Conservation (phyloP, 495 filamentous ascomycete genomes). For the Penicillium pulvis region DNA sequence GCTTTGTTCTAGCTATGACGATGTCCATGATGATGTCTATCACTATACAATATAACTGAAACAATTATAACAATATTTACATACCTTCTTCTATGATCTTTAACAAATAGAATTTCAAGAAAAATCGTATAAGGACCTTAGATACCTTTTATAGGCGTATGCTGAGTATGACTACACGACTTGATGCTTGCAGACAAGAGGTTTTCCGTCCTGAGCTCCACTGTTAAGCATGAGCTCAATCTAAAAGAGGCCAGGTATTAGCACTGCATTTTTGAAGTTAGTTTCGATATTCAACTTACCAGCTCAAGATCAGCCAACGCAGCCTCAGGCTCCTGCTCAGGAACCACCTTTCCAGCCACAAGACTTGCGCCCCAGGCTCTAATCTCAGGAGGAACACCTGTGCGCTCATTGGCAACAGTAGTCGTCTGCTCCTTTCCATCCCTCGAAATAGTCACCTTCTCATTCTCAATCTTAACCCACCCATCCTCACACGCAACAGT, state of each 20-base stretch:
- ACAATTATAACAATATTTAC: too few species aligned
- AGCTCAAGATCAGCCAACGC: conserved; percentile 66
- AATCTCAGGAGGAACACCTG: conserved; percentile 62
- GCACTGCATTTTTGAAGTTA: neutral
- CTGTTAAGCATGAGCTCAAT: conserved; percentile 26
- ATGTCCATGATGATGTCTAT: neutral
- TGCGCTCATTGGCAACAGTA: conserved; percentile 48
- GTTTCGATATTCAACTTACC: conserved; percentile 10
- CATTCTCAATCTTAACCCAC: conserved; percentile 45
- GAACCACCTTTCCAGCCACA: conserved; percentile 47
- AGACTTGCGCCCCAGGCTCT: conserved; percentile 61
- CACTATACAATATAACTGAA: too few species aligned
- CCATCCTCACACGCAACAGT: conserved; percentile 48
- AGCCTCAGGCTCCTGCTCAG: conserved; percentile 58
- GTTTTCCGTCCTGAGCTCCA: conserved; percentile 3
- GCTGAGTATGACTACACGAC: neutral
- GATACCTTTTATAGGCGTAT: too few species aligned
- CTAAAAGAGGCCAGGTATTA: conserved; percentile 4
- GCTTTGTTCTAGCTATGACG: neutral
- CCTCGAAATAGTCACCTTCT: conserved; percentile 44
- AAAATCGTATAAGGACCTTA: too few species aligned
- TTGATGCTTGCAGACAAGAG: neutral
- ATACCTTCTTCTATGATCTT: too few species aligned
- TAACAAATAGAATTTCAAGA: too few species aligned
- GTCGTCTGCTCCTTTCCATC: conserved; percentile 34